Evolutionary conservation across 2,329 filamentous ascomycete genomes (phyloP).

Genomic region (Plenodomus lindquistii): DNA sequence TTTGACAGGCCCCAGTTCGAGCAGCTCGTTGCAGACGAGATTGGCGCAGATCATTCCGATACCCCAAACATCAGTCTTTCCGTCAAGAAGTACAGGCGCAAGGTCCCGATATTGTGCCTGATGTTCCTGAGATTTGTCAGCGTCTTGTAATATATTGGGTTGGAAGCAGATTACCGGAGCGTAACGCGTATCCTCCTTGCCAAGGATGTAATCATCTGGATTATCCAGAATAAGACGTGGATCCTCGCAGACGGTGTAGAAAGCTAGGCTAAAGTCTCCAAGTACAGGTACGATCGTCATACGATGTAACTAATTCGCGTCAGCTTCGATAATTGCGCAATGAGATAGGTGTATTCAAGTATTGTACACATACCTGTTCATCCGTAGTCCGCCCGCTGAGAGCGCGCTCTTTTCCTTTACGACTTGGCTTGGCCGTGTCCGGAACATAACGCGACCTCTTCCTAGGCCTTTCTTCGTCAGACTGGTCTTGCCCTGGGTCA

Average conservation of each 20-base stretch:
- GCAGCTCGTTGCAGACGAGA: not conserved
- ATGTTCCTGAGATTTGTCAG: not conserved
- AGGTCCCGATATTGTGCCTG: not conserved
- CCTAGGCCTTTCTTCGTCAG: not conserved
- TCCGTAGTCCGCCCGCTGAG: not conserved
- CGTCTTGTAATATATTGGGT: not conserved
- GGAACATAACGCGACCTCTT: not conserved
- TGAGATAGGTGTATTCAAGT: too few relatives aligned
- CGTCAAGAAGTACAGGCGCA: not conserved
- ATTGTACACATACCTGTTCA: not conserved
- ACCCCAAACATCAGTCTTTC: conserved; percentile 5
- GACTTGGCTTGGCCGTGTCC: not conserved
- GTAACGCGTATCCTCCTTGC: not conserved
- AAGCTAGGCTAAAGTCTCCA: not conserved
- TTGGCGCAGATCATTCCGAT: not conserved
- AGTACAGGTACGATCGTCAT: not conserved
- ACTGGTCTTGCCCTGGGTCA: not conserved
- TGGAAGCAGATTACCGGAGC: not conserved
- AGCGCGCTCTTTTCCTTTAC: not conserved
- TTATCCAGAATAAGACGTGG: not conserved
- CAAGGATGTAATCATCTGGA: not conserved
- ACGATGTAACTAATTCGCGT: not conserved
- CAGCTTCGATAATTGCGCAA: not conserved
- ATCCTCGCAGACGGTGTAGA: not conserved
- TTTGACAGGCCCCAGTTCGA: not conserved